Conservation (phyloP, 768 basidiomycete species). For the Serendipita vermifera region DNA sequence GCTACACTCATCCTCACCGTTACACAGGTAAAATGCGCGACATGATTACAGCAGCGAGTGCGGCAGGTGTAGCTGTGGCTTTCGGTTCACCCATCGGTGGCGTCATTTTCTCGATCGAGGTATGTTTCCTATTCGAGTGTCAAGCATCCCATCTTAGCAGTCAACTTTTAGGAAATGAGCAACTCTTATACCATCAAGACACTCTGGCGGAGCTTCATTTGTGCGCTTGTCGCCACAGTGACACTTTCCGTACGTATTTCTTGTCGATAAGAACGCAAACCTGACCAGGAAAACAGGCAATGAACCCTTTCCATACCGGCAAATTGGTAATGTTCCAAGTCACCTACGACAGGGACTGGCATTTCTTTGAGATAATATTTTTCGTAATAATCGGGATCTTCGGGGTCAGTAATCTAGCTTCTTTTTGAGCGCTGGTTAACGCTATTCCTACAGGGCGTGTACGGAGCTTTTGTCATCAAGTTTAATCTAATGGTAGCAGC, state of each 20-base stretch:
- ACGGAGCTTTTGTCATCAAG: conserved; percentile 93
- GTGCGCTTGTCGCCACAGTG: conserved; percentile 92
- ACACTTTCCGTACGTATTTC: conserved; percentile 67
- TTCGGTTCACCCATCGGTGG: conserved; percentile 98
- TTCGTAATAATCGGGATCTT: conserved; percentile 93
- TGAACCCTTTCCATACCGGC: conserved; percentile 97
- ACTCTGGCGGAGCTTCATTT: conserved; percentile 98
- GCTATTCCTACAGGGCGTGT: conserved; percentile 55
- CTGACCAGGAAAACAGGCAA: conserved; percentile 50
- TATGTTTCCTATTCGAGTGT: conserved; percentile 21
- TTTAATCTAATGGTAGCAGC: conserved; percentile 93
- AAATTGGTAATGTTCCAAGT: conserved; percentile 98
- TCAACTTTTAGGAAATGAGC: conserved; percentile 76
- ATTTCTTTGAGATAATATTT: conserved; percentile 96
- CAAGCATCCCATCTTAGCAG: background rate
- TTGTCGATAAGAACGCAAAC: background rate
- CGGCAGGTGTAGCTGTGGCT: conserved; percentile 95
- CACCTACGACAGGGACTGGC: conserved; percentile 95
- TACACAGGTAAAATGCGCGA: conserved; percentile 48
- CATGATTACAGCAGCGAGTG: conserved; percentile 87
- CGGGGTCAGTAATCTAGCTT: conserved; percentile 45
- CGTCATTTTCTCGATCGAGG: conserved; percentile 95
- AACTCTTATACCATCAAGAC: conserved; percentile 93
- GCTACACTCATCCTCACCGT: conserved; percentile 6
- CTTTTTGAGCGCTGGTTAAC: background rate